Base-by-base conservation (phyloP, 805 yeast species). In the Naumovozyma baii region DNA sequence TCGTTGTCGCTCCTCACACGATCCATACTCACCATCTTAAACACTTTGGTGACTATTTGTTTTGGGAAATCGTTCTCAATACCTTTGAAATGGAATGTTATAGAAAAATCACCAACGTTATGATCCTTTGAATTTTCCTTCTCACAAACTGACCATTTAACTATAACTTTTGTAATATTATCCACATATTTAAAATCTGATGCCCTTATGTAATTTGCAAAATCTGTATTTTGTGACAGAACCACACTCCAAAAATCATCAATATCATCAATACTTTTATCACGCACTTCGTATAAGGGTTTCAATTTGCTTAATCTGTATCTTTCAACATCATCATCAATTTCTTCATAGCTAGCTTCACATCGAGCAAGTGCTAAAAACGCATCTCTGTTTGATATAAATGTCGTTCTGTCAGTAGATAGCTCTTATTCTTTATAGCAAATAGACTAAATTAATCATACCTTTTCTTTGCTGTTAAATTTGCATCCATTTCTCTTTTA, bases 181-280 rank as follows among this genome's bases (percentile, higher is more conserved):
- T 87, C 96, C 36, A 87, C 57, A 50, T 73, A 81, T 56, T 79
- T 79, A 63, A 79, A 76, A 60, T 88, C 96, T 30, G 81, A 83
- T 2, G 80, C 76, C 22, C 77, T 70, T 15, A 88, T 66, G 57
- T 74, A 85, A 46, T 87, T 95, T 13, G 83, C 80, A 55, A 90
- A 83, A 47, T 84, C 95, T 38, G 83, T 81, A 51, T 82, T 82
- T 54, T 83, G 85, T 2, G 88, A 86, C 9, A 90, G 62, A 0
- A 83, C 95, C 39, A 81, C 73, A 51, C 83, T 80, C 97, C 97
- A 90, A 59, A 90, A 87, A 46, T 74, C 74, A 1, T 88, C 86
- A 33, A 87, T 73, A 3, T 67, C 57, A 3, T 50, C 40, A 13
- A 79, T 66, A n/a, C 72, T 61, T 5, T 51, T 64, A 18, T 83